Evolutionary conservation across 2,329 filamentous ascomycete genomes (phyloP), one percentile per base, ranked within the genome.

Genomic region (Trichoderma hamatum): DNA sequence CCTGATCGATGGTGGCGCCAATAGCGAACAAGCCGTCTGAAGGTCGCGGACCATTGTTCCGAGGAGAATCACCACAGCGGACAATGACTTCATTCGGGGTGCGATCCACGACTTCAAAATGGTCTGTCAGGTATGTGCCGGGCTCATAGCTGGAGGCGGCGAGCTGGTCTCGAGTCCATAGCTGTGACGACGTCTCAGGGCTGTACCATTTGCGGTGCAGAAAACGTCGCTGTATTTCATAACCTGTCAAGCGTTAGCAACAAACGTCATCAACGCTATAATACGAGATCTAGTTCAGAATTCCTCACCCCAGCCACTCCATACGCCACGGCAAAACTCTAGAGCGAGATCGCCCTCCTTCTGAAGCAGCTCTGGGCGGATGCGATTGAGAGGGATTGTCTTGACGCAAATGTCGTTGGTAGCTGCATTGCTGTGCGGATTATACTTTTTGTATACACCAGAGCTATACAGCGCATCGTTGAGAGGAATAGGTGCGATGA

Each of bases 41-140:
- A 10, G 83, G 81, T 9, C 90, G 83, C 2, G 86, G 83, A 0
- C 81, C 84, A 55, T 80, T 80, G 55, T 86, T 86, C 26, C 87
- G 82, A 0, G 90, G 90, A 2, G 86, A 87, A 71, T 89, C 90
- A 19, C 90, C 90, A 72, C 87, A 90, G 26, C 90, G 86, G 26
- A 92, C 83, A 0, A 88, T 83, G 70, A 92, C 89, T 13, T 84
- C 81, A 7, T 83, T 83, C 0, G 85, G 80, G 0, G 86, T 89
- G 79, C 90, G 90, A 65, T 89, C 86, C 1, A 92, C 80, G 0
- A 92, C 89, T 76, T 92, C 88, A 75, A 92, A 92, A 77, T 92
- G 90, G 75, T 92, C 89, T 3, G 88, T 90, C 69, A 92, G 85
- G 51, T 82, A 76, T 1, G 90, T 90, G 39, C 90, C 90, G 49